Evolutionary conservation across 345 rosid species (phyloP).

Genomic region (Salix viminalis): DNA sequence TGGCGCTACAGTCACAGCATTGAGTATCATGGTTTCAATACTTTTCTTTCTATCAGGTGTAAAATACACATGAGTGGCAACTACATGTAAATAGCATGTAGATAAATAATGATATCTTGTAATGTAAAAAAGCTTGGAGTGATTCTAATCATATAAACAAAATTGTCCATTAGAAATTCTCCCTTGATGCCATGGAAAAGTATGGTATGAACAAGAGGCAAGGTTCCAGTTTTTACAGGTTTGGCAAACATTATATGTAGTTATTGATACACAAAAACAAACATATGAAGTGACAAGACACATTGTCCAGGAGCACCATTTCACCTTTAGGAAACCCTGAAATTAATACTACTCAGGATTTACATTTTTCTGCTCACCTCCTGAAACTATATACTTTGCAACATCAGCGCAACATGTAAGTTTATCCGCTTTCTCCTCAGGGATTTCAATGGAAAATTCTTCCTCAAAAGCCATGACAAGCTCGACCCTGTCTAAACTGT

Average conservation of each 20-base stretch:
- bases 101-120: slow-evolving; percentile 22
- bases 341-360: background rate
- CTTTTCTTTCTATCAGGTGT: slow-evolving; percentile 5
- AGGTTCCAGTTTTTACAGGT: background rate
- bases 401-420: slow-evolving; percentile 59
- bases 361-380: slow-evolving; percentile 16
- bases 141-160: background rate
- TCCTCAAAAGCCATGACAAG: slow-evolving; percentile 69
- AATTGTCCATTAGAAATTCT: background rate
- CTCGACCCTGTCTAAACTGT: slow-evolving; percentile 64
- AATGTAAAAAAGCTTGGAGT: background rate
- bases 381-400: slow-evolving; percentile 46
- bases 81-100: background rate
- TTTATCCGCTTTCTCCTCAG: slow-evolving; percentile 57
- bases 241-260: background rate
- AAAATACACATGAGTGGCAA: background rate
- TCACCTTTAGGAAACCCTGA: background rate
- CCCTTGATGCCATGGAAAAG: background rate
- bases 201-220: background rate
- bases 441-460: slow-evolving; percentile 59
- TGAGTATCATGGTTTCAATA: slow-evolving; percentile 26
- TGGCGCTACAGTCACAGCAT: slow-evolving; percentile 59
- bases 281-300: background rate
- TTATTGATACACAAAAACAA: background rate
- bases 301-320: background rate